Base-by-base conservation (phyloP, 306 rosid genomes). In the Ziziphus jujuba region DNA sequence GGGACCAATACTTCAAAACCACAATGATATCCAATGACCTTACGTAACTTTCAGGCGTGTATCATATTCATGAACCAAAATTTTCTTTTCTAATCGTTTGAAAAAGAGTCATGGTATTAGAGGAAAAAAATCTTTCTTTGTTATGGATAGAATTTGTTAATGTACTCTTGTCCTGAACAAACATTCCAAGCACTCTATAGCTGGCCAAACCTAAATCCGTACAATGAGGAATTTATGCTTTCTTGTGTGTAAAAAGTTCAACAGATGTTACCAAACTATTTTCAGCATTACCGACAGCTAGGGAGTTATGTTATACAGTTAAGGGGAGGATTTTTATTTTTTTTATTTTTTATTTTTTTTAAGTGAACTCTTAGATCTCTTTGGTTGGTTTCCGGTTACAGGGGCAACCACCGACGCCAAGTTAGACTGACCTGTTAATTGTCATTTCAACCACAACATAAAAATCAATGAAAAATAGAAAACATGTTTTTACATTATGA, bases 101-200 rank as follows among this genome's bases (percentile, higher is more conserved):
- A 34, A 33, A 7, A 59, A 56, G 67, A 70, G 77, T 70, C 75
- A 47, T 62, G 50, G 44, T 36, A 71, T 73, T 56, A 63, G 62
- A 69, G 69, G 72, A 72, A 80, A 69, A 67, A 77, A 49, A 2
- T 7, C 64, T 28, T 57, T 69, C 75, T 75, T 67, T 72, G 57
- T 62, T 64, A 69, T 80, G 66, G 66, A 43, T 72, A 74, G 77
- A 72, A 43, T 61, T 55, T 28, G 45, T 36, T 66, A 57, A 68
- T 80, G 87, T 78, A 74, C 85, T 65, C 21, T 55, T 75, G 87
- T 87, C 87, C 87, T 84, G 59, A 76, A 79, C 83, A 80, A 28
- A 86, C 81, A 54, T 81, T 75, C 87, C 91, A 87, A 78, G 77
- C 79, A 59, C 83, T 56, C 77, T 68, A n/a, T n/a, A 75, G 81